phyloP scores from a whole-genome alignment of 345 rosid genomes.

The Arabidopsis arenosa region DNA sequence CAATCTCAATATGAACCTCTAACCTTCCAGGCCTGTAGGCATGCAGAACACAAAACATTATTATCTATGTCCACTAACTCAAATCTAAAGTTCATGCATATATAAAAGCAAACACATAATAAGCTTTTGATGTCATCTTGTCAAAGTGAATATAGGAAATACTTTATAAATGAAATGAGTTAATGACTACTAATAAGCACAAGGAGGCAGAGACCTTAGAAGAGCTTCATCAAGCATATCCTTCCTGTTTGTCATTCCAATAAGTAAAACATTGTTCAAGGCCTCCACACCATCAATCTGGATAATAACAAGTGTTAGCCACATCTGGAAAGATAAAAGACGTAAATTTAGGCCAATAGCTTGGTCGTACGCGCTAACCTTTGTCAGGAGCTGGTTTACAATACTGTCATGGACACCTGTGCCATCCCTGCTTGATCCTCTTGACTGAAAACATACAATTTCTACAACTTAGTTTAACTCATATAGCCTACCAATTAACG shows the following conservation, averaged over 20 bases:
- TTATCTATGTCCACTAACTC: not conserved
- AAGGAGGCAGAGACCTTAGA: slow-evolving; percentile 60
- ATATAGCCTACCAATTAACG: too few species aligned
- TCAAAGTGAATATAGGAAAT: too few species aligned
- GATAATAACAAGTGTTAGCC: slow-evolving; percentile 10
- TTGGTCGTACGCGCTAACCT: slow-evolving; percentile 53
- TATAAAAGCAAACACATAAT: too few species aligned
- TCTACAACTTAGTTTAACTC: too few species aligned
- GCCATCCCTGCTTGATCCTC: slow-evolving; percentile 92
- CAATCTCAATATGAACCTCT: slow-evolving; percentile 93
- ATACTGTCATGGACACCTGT: slow-evolving; percentile 94
- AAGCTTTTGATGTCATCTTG: too few species aligned
- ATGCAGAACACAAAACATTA: not conserved
- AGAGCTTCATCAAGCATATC: slow-evolving; percentile 98
- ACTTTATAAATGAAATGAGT: too few species aligned
- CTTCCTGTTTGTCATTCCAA: slow-evolving; percentile 96
- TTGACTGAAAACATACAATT: slow-evolving; percentile 55
- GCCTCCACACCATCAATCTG: slow-evolving; percentile 99
- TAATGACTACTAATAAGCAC: too few species aligned
- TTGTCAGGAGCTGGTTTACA: slow-evolving; percentile 89
- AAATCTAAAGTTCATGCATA: not conserved
- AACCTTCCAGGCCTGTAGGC: slow-evolving; percentile 78
- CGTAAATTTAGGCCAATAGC: not conserved
- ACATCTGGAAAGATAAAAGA: not conserved
- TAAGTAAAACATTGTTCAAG: slow-evolving; percentile 86